Conservation (phyloP, 495 filamentous ascomycete genomes). For the Trichoderma parareesei region DNA sequence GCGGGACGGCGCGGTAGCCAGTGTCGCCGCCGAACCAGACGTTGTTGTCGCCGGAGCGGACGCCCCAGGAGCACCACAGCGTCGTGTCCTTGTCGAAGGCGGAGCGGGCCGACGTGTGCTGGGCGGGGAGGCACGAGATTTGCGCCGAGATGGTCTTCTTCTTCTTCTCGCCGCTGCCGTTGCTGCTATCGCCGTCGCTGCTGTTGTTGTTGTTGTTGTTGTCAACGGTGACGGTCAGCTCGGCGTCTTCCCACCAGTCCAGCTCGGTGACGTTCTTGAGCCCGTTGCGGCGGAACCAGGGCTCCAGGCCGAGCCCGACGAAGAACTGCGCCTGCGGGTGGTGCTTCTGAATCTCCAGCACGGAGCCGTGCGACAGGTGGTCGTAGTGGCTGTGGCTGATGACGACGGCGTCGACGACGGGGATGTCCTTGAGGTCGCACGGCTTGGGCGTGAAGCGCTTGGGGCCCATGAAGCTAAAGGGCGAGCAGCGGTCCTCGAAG, state of each 20-base stretch:
- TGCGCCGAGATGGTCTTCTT: conserved; percentile 54
- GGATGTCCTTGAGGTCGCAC: conserved; percentile 72
- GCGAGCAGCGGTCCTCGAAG: conserved; percentile 80
- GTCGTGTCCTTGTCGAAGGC: conserved; percentile 63
- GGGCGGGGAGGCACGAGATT: conserved; percentile 76
- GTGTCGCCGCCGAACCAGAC: conserved; percentile 72
- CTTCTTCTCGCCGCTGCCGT: neutral
- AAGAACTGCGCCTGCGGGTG: conserved; percentile 84
- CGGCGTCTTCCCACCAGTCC: conserved; percentile 91
- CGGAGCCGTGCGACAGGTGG: conserved; percentile 70
- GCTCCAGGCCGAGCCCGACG: conserved; percentile 76
- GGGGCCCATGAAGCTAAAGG: conserved; percentile 62
- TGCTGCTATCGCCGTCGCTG: neutral
- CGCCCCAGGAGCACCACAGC: conserved; percentile 81
- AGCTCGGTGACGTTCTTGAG: conserved; percentile 74
- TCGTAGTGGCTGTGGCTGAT: conserved; percentile 96
- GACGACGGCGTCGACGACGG: conserved; percentile 76
- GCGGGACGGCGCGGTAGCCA: conserved; percentile 79
- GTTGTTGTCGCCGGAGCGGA: conserved; percentile 65
- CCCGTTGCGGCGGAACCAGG: conserved; percentile 68
- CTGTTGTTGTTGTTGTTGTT: neutral
- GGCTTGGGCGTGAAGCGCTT: conserved; percentile 76
- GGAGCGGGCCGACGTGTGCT: conserved; percentile 68
- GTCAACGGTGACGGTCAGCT: conserved; percentile 49
- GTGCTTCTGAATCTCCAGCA: conserved; percentile 58